Conservation (phyloP, 768 basidiomycete species). For the Dendrothele bispora region DNA sequence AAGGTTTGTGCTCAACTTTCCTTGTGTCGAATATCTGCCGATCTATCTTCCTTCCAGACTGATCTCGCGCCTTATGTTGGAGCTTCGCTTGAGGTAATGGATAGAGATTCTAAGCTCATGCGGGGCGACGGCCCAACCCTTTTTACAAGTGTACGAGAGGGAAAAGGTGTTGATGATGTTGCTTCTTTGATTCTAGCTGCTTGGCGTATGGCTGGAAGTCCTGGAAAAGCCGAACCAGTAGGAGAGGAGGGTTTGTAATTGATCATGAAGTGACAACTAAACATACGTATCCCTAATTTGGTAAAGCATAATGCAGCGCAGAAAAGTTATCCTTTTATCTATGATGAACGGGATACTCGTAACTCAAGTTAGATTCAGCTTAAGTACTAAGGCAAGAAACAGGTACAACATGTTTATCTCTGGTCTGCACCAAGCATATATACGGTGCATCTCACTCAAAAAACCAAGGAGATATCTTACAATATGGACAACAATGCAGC, state of each 20-base stretch:
- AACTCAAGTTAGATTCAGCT: no score
- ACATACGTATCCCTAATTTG: no score
- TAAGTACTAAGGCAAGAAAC: no score
- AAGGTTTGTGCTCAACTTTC: conserved; percentile 53
- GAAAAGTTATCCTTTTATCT: no score
- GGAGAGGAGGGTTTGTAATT: conserved; percentile 37
- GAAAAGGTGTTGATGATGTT: conserved; percentile 79
- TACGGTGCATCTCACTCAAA: no score
- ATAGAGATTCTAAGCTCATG: conserved; percentile 90
- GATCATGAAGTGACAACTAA: no score
- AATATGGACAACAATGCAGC: no score
- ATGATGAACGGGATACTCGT: no score
- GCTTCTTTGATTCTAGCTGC: conserved; percentile 80
- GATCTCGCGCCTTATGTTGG: conserved; percentile 92
- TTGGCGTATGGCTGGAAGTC: conserved; percentile 83
- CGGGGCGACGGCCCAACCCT: conserved; percentile 92
- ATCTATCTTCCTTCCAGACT: conserved; percentile 49
- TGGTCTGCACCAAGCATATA: no score
- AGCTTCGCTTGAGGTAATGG: conserved; percentile 94
- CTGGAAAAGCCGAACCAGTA: conserved; percentile 56
- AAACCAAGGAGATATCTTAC: no score
- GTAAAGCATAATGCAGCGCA: no score
- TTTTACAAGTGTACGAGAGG: conserved; percentile 82
- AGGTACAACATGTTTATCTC: no score
- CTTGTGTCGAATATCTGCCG: background rate